Evolutionary conservation across 129 eudicot genomes (phyloP).

Genomic region (Flaveria bidentis): DNA sequence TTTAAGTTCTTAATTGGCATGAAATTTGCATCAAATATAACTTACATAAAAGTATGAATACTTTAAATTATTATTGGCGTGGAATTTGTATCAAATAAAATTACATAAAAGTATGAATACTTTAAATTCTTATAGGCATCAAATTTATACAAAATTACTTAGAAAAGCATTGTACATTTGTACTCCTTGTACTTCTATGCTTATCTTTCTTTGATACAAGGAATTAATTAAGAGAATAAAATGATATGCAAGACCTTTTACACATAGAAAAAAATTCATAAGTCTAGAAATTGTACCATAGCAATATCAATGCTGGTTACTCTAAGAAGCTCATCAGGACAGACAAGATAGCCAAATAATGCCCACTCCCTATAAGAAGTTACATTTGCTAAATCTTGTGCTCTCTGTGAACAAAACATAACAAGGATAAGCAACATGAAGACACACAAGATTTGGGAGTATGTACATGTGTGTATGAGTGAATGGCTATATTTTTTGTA

Average conservation of each 20-base stretch:
- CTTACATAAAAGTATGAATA: too few species aligned
- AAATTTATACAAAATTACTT: background rate
- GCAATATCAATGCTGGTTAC: conserved; percentile 99
- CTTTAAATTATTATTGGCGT: too few species aligned
- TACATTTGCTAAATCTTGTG: conserved; percentile 97
- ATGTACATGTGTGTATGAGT: background rate
- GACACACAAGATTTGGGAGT: background rate
- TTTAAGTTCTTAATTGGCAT: too few species aligned
- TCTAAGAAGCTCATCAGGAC: conserved; percentile 99
- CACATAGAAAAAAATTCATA: conserved; percentile 8
- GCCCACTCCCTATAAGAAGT: conserved; percentile 98
- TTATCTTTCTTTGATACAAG: conserved; percentile 23
- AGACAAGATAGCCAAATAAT: conserved; percentile 92
- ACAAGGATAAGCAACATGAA: conserved; percentile 11
- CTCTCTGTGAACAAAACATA: conserved; percentile 60
- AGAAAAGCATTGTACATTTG: conserved; percentile 15
- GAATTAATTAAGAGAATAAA: conserved; percentile 1
- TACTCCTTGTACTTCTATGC: background rate
- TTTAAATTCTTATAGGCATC: conserved; percentile 5
- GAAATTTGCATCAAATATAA: too few species aligned
- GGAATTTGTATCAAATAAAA: background rate
- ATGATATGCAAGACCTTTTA: conserved; percentile 12
- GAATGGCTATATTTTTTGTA: conserved; percentile 4
- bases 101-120: conserved; percentile 10
- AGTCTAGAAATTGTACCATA: conserved; percentile 54